These are phyloP conservation scores for Orbilia quercus DNA, from an alignment of 2,329 filamentous ascomycete genomes.

Conservation along the genomic window DNA sequence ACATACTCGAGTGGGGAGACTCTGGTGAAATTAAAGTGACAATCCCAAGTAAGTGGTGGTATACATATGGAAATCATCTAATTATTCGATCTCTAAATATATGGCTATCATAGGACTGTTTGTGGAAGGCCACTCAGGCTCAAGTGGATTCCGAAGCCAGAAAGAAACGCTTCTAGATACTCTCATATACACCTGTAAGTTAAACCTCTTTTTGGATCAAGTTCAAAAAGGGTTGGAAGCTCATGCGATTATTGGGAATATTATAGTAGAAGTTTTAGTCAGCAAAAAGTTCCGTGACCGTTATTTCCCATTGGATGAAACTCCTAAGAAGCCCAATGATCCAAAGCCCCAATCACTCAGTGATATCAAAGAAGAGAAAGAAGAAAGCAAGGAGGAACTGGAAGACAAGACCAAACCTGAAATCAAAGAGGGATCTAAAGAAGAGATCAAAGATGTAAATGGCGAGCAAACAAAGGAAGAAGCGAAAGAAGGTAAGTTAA, in stretches of 20 bases:
- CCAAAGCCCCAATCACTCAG: too few species aligned
- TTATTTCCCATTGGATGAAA: constrained; percentile 21
- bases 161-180: constrained; percentile 22
- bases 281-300: constrained; percentile 26
- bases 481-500: neutral
- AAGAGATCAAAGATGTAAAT: neutral
- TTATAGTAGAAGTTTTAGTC: constrained; percentile 33
- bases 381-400: neutral
- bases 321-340: neutral
- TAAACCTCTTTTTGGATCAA: neutral
- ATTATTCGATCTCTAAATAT: neutral
- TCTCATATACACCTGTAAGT: constrained; percentile 29
- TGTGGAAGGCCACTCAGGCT: constrained; percentile 22
- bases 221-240: neutral
- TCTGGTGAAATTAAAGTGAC: constrained; percentile 39
- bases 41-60: constrained; percentile 26
- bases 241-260: neutral
- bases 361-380: neutral
- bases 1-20: constrained; percentile 25
- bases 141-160: constrained; percentile 18
- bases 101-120: constrained; percentile 12
- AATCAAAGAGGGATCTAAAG: neutral
- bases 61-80: neutral
- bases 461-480: neutral
- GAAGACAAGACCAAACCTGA: neutral